These are phyloP conservation scores for Akanthomyces uredinophilus DNA, from an alignment of 2,329 filamentous ascomycete genomes.

Conservation along the genomic window DNA sequence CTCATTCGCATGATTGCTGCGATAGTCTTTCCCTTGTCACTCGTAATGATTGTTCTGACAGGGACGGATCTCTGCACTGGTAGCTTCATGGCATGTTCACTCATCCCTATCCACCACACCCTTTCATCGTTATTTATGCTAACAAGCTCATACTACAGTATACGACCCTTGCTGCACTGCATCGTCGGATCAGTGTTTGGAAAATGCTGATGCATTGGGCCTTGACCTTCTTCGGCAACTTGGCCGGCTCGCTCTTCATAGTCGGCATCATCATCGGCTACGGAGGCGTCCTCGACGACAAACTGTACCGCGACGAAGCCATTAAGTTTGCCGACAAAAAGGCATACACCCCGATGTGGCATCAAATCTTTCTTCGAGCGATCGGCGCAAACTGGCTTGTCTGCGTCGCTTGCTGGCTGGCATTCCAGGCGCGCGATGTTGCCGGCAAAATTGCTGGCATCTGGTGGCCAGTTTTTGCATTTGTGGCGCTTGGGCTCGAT, in stretches of 20 bases:
- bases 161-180: constrained; percentile 16
- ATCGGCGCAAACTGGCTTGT: constrained; percentile 54
- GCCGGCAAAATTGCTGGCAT: constrained; percentile 47
- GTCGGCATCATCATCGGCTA: constrained; percentile 42
- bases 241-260: constrained; percentile 43
- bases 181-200: constrained; percentile 13
- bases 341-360: constrained; percentile 41
- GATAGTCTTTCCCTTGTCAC: constrained; percentile 44
- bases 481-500: constrained; percentile 46
- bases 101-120: background rate
- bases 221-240: constrained; percentile 42
- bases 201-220: constrained; percentile 29
- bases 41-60: constrained; percentile 44
- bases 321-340: constrained; percentile 42
- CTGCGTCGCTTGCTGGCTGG: constrained; percentile 44
- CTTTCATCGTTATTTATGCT: background rate
- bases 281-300: constrained; percentile 40
- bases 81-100: constrained; percentile 34
- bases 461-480: constrained; percentile 50
- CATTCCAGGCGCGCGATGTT: constrained; percentile 42
- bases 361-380: constrained; percentile 47
- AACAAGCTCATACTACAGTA: constrained; percentile 14
- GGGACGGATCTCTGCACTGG: constrained; percentile 45
- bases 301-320: constrained; percentile 37
- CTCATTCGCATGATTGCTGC: constrained; percentile 40